Percentiles rank a stretch among this genome's conserved stretches.
Evolutionary conservation across 163 green algal species (phyloP).

Genomic region (Prototheca wickerhamii): DNA sequence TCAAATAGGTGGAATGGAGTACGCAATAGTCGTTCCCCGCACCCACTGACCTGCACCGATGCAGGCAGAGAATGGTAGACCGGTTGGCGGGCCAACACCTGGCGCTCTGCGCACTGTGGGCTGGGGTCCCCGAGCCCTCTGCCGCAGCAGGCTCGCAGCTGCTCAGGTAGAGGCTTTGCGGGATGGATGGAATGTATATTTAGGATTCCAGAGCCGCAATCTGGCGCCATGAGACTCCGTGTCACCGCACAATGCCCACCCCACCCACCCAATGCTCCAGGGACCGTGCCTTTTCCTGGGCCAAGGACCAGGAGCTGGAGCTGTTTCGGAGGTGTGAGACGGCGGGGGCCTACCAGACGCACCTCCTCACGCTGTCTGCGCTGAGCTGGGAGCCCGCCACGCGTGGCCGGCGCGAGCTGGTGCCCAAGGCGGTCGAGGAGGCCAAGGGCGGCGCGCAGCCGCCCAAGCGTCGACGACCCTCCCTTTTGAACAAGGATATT

Average conservation of each 20-base stretch:
- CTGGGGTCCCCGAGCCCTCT: not conserved
- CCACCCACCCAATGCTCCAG: not conserved
- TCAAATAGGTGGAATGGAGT: not conserved
- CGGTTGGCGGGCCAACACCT: constrained; percentile 1
- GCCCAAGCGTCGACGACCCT: too few relatives aligned
- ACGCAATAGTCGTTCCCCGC: not conserved
- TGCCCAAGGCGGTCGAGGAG: too few relatives aligned
- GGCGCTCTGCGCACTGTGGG: not conserved
- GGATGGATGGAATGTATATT: not conserved
- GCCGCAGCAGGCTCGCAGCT: not conserved
- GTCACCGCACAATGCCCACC: too few relatives aligned
- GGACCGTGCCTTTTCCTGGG: not conserved
- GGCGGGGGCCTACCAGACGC: not conserved
- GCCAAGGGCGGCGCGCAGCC: too few relatives aligned
- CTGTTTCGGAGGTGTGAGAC: not conserved
- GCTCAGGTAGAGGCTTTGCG: not conserved
- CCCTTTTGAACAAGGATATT: too few relatives aligned
- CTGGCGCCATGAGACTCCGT: too few relatives aligned
- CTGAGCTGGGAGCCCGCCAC: not conserved
- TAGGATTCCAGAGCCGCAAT: too few relatives aligned
- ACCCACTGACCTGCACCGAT: too few relatives aligned
- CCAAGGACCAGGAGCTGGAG: not conserved
- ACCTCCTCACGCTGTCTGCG: not conserved
- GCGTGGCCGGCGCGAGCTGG: not conserved
- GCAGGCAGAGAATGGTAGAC: not conserved